These are phyloP conservation scores for Globisporangium echinulatum DNA, from an alignment of 352 stramenopile species.

Conservation along the genomic window DNA sequence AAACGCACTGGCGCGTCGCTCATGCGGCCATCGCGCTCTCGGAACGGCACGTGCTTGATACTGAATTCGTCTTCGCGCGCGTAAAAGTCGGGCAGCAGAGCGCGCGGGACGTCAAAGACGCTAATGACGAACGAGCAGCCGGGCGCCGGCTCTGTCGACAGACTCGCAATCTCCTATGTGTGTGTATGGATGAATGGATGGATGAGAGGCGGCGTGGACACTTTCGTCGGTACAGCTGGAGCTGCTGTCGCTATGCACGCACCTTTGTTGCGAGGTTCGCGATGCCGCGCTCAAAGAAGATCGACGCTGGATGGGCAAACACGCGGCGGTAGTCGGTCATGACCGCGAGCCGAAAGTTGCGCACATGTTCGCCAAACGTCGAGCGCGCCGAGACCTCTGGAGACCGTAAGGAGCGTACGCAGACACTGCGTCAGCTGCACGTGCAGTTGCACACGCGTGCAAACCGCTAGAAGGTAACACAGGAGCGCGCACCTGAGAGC, in stretches of 20 bases:
- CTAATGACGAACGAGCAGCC: slow-evolving; percentile 63
- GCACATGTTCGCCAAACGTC: slow-evolving; percentile 83
- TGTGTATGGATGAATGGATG: neutral
- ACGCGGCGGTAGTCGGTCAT: slow-evolving; percentile 85
- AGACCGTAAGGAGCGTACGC: neutral
- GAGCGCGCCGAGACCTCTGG: slow-evolving; percentile 69
- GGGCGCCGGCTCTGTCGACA: slow-evolving; percentile 59
- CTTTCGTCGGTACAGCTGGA: neutral
- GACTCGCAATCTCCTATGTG: slow-evolving; percentile 82
- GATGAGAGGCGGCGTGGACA: neutral
- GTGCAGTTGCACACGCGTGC: neutral
- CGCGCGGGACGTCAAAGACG: slow-evolving; percentile 58
- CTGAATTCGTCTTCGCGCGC: slow-evolving; percentile 87
- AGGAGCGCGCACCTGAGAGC: slow-evolving; percentile 46
- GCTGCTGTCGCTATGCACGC: neutral
- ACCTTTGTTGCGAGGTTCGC: slow-evolving; percentile 81
- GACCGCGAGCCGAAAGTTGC: slow-evolving; percentile 84
- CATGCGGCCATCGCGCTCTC: slow-evolving; percentile 43
- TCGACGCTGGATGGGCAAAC: slow-evolving; percentile 88
- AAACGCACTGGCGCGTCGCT: slow-evolving; percentile 20
- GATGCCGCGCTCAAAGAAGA: slow-evolving; percentile 91
- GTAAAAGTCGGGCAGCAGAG: slow-evolving; percentile 61
- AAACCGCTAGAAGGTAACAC: too few species aligned
- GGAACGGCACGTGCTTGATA: slow-evolving; percentile 74
- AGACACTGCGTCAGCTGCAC: neutral